phyloP scores from a whole-genome alignment of 2,329 filamentous ascomycete genomes.

The Thelonectria rubi region DNA sequence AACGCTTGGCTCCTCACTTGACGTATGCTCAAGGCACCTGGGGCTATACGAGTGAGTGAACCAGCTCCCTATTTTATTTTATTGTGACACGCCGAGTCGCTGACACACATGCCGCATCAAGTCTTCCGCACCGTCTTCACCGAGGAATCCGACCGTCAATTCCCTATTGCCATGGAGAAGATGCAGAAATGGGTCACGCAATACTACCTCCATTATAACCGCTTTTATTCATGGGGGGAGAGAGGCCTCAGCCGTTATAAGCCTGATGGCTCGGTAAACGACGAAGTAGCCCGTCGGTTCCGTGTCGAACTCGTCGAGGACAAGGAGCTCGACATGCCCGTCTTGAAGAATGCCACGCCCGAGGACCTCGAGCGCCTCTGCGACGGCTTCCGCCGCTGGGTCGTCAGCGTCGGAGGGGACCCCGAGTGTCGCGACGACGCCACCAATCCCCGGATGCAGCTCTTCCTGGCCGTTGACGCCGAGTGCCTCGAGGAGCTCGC shows the following conservation, averaged over 20 bases:
- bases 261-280: constrained; percentile 6
- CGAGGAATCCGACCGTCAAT: constrained; percentile 2
- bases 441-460: constrained; percentile 2
- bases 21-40: constrained; percentile 3
- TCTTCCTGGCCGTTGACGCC: constrained; percentile 2
- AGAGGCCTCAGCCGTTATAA: background rate
- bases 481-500: background rate
- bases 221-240: background rate
- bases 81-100: background rate
- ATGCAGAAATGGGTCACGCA: background rate
- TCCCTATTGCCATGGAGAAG: constrained; percentile 14
- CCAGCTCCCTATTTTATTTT: too few relatives aligned
- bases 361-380: constrained; percentile 1
- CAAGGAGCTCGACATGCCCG: background rate
- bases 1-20: background rate
- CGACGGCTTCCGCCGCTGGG: background rate
- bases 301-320: constrained; percentile 8
- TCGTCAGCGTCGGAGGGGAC: background rate
- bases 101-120: background rate
- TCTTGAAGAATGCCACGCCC: background rate
- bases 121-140: constrained; percentile 9
- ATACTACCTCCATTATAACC: background rate
- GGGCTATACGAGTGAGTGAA: constrained; percentile 11
- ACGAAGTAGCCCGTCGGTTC: constrained; percentile 9
- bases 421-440: background rate